Conservation (phyloP, 192 early-diverging fungal genomes). For the Coemansia furcata region DNA sequence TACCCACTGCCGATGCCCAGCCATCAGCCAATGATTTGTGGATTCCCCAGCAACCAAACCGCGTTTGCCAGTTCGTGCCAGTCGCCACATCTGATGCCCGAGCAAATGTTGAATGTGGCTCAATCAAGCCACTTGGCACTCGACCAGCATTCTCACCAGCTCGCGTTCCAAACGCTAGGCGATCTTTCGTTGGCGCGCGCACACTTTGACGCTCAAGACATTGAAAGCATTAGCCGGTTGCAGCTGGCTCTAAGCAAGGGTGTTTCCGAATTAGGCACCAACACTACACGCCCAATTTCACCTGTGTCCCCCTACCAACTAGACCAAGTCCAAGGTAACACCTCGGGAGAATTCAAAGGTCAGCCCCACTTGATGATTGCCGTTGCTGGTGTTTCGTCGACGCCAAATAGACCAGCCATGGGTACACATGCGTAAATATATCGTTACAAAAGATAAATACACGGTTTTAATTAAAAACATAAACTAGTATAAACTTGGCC, state of each 20-base stretch:
- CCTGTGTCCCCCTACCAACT: slow-evolving; percentile 51
- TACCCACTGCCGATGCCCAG: slow-evolving; percentile 48
- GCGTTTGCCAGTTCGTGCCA: slow-evolving; percentile 27
- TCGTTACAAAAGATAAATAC: background rate
- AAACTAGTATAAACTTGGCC: background rate
- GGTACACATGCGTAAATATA: slow-evolving; percentile 7
- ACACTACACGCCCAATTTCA: slow-evolving; percentile 32
- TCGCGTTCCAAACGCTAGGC: slow-evolving; percentile 29
- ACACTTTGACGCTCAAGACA: slow-evolving; percentile 30
- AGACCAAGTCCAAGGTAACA: slow-evolving; percentile 33
- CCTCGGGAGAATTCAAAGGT: slow-evolving; percentile 37
- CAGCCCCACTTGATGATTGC: slow-evolving; percentile 7
- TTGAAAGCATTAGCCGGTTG: slow-evolving; percentile 35
- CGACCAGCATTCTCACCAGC: slow-evolving; percentile 25
- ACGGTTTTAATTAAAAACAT: background rate
- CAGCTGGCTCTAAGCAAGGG: slow-evolving; percentile 42
- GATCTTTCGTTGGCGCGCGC: slow-evolving; percentile 33
- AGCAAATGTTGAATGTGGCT: slow-evolving; percentile 34
- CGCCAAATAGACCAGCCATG: slow-evolving; percentile 4
- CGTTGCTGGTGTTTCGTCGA: slow-evolving; percentile 2
- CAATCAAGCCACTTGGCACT: slow-evolving; percentile 22
- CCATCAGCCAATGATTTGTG: slow-evolving; percentile 36
- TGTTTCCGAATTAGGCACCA: slow-evolving; percentile 8
- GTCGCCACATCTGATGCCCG: slow-evolving; percentile 24
- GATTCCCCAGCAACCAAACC: slow-evolving; percentile 20